A percentile compares a stretch with the other conserved stretches of the same genome.
Conservation (phyloP, 2,329 filamentous ascomycete species). For the Colletotrichum costaricense region DNA sequence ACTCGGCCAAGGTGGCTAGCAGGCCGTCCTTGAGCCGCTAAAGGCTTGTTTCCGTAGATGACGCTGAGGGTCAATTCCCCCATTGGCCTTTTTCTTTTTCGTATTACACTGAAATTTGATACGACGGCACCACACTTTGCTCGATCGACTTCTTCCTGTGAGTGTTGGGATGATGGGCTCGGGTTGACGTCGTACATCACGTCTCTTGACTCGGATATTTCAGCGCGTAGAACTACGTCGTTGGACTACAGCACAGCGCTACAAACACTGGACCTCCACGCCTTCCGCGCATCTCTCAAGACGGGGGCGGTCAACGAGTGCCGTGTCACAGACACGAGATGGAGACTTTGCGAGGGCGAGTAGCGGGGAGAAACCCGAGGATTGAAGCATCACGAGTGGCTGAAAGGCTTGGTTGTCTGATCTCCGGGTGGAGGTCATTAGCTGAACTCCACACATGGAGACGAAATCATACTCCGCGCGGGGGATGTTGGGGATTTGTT, state of each 20-base stretch:
- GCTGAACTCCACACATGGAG: background rate
- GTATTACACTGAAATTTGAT: too few relatives aligned
- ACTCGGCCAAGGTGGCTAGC: background rate
- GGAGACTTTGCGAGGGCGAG: background rate
- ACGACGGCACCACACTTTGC: background rate
- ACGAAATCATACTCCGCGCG: conserved; percentile 16
- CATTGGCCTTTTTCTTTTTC: background rate
- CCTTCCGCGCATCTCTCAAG: background rate
- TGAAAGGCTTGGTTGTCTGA: background rate
- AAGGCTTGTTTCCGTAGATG: background rate
- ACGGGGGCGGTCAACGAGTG: background rate
- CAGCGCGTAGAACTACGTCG: background rate
- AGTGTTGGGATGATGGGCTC: background rate
- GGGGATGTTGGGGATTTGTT: conserved; percentile 17
- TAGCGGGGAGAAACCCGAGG: background rate
- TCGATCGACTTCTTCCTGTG: background rate
- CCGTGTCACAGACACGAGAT: background rate
- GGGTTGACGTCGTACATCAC: background rate
- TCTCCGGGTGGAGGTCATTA: background rate
- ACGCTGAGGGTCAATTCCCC: background rate
- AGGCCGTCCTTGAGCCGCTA: background rate
- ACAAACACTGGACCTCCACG: background rate
- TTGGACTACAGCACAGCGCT: background rate
- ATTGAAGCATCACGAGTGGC: background rate
- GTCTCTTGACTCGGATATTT: background rate